These are phyloP conservation scores for Cyberlindnera euphorbiae DNA, from an alignment of 805 yeast species.

Conservation along the genomic window DNA sequence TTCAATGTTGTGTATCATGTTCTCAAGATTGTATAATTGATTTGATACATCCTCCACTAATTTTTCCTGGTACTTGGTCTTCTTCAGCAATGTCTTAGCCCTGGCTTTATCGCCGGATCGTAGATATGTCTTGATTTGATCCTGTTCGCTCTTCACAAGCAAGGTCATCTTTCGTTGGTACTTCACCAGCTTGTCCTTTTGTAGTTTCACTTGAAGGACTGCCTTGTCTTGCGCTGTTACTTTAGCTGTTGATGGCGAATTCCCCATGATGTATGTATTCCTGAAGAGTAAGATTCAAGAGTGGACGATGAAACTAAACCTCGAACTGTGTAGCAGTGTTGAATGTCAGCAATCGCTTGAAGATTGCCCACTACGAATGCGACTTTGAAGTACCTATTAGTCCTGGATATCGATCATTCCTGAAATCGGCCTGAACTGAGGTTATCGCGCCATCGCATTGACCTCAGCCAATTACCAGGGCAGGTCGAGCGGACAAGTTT, in stretches of 20 bases:
- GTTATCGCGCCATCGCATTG: no score
- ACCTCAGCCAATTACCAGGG: no score
- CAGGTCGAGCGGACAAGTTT: no score
- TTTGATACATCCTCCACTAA: constrained; percentile 65
- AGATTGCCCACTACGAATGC: no score
- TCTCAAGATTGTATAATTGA: constrained; percentile 77
- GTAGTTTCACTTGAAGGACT: constrained; percentile 78
- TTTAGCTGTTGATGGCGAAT: constrained; percentile 30
- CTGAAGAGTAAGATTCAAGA: no score
- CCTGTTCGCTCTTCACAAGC: constrained; percentile 57
- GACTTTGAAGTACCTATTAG: no score
- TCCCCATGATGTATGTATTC: constrained; percentile 21
- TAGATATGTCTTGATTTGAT: constrained; percentile 27
- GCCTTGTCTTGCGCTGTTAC: constrained; percentile 86
- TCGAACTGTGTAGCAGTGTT: no score
- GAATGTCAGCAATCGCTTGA: no score
- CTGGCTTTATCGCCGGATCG: constrained; percentile 32
- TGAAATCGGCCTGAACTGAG: no score
- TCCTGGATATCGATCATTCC: no score
- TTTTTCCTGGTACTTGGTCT: constrained; percentile 77
- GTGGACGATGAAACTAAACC: no score
- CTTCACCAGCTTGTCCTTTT: constrained; percentile 77
- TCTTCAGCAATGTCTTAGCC: constrained; percentile 66
- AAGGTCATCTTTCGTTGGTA: constrained; percentile 50
- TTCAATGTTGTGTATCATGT: constrained; percentile 75